Percentiles rank a stretch among this genome's conserved stretches.
phyloP scores from a whole-genome alignment of 2,329 filamentous ascomycete species.

The Exophiala xenobiotica region DNA sequence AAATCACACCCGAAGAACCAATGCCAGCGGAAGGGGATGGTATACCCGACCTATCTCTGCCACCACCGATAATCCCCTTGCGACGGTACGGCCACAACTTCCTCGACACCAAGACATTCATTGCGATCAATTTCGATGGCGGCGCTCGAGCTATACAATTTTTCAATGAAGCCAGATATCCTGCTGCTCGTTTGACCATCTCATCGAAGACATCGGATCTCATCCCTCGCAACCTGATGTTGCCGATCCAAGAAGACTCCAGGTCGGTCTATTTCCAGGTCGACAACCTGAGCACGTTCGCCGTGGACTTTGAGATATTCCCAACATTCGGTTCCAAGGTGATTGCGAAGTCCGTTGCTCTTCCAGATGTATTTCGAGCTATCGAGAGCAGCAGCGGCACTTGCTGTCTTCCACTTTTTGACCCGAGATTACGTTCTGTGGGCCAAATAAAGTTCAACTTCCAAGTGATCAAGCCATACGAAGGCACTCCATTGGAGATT shows the following conservation, averaged over 20 bases:
- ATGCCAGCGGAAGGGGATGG: slow-evolving; percentile 59
- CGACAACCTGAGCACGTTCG: slow-evolving; percentile 87
- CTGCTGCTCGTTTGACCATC: slow-evolving; percentile 89
- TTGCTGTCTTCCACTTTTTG: slow-evolving; percentile 86
- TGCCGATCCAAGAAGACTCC: slow-evolving; percentile 95
- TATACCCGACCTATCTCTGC: slow-evolving; percentile 87
- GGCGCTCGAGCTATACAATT: slow-evolving; percentile 79
- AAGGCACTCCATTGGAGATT: slow-evolving; percentile 87
- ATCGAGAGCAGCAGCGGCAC: slow-evolving; percentile 71
- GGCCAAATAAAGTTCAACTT: slow-evolving; percentile 92
- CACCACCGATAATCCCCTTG: slow-evolving; percentile 92
- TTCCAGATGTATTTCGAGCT: slow-evolving; percentile 81
- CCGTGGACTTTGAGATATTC: slow-evolving; percentile 95
- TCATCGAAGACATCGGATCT: slow-evolving; percentile 95
- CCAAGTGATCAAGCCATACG: slow-evolving; percentile 95
- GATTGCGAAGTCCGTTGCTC: slow-evolving; percentile 90
- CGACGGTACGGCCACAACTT: slow-evolving; percentile 97
- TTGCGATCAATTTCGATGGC: slow-evolving; percentile 86
- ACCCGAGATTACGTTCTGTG: slow-evolving; percentile 85
- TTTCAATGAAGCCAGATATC: slow-evolving; percentile 95
- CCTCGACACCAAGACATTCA: slow-evolving; percentile 93
- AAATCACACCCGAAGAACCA: slow-evolving; percentile 24
- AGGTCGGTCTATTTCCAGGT: slow-evolving; percentile 93
- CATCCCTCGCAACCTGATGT: slow-evolving; percentile 91
- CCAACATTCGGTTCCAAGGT: slow-evolving; percentile 96